Base-by-base conservation (phyloP, 306 rosid genomes). In the Purshia tridentata region DNA sequence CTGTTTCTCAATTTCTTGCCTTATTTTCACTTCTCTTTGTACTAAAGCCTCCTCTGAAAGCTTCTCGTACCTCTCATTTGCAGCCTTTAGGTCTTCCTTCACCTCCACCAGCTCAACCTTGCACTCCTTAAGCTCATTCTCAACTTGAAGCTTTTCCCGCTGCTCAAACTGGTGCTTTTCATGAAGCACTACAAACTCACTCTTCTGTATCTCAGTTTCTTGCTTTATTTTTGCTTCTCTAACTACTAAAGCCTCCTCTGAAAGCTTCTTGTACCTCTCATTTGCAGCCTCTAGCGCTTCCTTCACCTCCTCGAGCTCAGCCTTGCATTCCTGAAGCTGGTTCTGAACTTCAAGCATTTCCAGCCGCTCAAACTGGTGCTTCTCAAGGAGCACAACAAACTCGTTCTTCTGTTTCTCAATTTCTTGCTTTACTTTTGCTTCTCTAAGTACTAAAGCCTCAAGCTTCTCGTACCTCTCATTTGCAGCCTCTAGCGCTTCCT, bases 1-100 rank as follows among this genome's bases (percentile, higher is more conserved):
- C 82, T 16, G 59, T 1, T 23, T 54, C 46, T 81, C 64, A 2
- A 76, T 35, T 63, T 67, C 76, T 6, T 35, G 59, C 39, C 65
- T 77, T 68, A 77, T 49, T 3, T 68, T 45, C 8, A 22, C 51
- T 13, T 73, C 82, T 50, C 70, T 57, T 0, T 41, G 39, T 16
- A 73, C 54, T 2, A 79, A 35, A 13, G 53, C 39, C 64, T 44
- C 37, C 64, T 67, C 72, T 8, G 74, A 9, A 55, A 58, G 64
- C 64, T 9, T 58, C 19, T 58, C 64, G 20, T 58, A 58, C 44
- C 64, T 23, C 52, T 23, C 59, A 20, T 22, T 67, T 23, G 37
- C 49, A 5, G 53, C 82, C 4, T 9, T 57, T 42, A 39, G 44
- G 65, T 47, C 41, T 51, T 67, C 41, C 67, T 72, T 58, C 62